Conservation (phyloP, 768 basidiomycete species). For the Lactifluus pinguis region DNA sequence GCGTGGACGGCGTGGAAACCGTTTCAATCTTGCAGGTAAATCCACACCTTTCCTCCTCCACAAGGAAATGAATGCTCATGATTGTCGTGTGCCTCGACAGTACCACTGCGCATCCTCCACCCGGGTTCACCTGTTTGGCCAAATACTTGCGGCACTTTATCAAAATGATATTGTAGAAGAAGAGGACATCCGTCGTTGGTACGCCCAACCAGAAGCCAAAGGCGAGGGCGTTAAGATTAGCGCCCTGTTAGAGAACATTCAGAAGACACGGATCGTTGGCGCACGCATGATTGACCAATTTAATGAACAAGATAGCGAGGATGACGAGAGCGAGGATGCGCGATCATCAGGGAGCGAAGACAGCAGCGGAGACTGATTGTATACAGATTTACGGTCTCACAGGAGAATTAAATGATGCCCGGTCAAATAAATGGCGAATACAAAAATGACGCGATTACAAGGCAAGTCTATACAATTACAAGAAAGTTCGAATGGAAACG, state of each 20-base stretch:
- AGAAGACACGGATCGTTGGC: slow-evolving; percentile 62
- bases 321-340: slow-evolving; percentile 19
- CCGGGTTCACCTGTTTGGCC: slow-evolving; percentile 68
- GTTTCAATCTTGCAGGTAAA: slow-evolving; percentile 67
- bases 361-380: slow-evolving; percentile 21
- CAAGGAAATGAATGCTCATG: not conserved
- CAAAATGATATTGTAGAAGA: slow-evolving; percentile 89
- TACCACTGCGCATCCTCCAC: slow-evolving; percentile 54
- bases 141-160: slow-evolving; percentile 79
- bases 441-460: not conserved
- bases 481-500: not conserved
- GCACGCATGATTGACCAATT: slow-evolving; percentile 74
- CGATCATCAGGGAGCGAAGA: slow-evolving; percentile 20
- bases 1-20: slow-evolving; percentile 75
- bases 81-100: slow-evolving; percentile 27
- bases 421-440: not conserved
- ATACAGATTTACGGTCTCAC: not conserved
- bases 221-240: slow-evolving; percentile 39
- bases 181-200: slow-evolving; percentile 86
- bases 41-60: not conserved
- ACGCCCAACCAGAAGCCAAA: slow-evolving; percentile 45
- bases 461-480: not conserved
- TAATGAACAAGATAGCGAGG: slow-evolving; percentile 62
- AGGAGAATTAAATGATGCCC: not conserved
- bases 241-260: slow-evolving; percentile 42